A percentile compares a stretch with the other conserved stretches of the same genome.
Conservation (phyloP, 495 filamentous ascomycete genomes). For the Penicillium longicatenatum region DNA sequence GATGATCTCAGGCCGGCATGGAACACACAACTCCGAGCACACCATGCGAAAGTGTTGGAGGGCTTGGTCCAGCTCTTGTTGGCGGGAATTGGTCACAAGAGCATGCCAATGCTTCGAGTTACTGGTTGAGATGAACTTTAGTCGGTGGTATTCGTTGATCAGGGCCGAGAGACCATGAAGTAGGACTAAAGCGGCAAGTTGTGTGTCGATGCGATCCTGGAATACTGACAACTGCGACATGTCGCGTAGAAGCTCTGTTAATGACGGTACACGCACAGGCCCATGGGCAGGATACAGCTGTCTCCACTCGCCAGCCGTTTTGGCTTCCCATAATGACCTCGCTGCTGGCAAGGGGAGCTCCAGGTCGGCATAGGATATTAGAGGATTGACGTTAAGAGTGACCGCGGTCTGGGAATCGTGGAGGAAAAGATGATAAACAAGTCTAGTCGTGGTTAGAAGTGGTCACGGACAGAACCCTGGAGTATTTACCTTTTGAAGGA, state of each 20-base stretch:
- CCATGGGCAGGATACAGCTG: slow-evolving; percentile 42
- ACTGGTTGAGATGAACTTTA: slow-evolving; percentile 48
- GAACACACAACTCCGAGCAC: slow-evolving; percentile 25
- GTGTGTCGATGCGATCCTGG: slow-evolving; percentile 49
- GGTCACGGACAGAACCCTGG: not conserved
- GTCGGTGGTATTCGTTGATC: slow-evolving; percentile 61
- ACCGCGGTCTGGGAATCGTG: slow-evolving; percentile 62
- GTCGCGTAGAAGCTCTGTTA: slow-evolving; percentile 55
- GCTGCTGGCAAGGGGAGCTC: slow-evolving; percentile 58
- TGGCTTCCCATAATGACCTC: slow-evolving; percentile 57
- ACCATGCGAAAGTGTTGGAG: slow-evolving; percentile 48
- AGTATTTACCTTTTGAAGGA: slow-evolving; percentile 50
- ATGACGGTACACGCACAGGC: slow-evolving; percentile 42
- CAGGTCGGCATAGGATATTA: slow-evolving; percentile 66
- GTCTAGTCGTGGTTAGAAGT: slow-evolving; percentile 31
- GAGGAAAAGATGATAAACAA: slow-evolving; percentile 58
- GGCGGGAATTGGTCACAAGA: slow-evolving; percentile 51
- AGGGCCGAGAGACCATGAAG: slow-evolving; percentile 60
- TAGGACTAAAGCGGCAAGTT: slow-evolving; percentile 51
- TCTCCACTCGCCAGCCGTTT: slow-evolving; percentile 59
- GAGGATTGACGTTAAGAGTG: slow-evolving; percentile 54
- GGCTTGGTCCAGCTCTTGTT: slow-evolving; percentile 50
- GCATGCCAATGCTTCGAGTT: slow-evolving; percentile 47
- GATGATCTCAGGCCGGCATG: slow-evolving; percentile 32
- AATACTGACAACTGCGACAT: slow-evolving; percentile 43